Evolutionary conservation across 192 early-diverging fungal genomes (phyloP).

Genomic region (Funneliformis geosporum): DNA sequence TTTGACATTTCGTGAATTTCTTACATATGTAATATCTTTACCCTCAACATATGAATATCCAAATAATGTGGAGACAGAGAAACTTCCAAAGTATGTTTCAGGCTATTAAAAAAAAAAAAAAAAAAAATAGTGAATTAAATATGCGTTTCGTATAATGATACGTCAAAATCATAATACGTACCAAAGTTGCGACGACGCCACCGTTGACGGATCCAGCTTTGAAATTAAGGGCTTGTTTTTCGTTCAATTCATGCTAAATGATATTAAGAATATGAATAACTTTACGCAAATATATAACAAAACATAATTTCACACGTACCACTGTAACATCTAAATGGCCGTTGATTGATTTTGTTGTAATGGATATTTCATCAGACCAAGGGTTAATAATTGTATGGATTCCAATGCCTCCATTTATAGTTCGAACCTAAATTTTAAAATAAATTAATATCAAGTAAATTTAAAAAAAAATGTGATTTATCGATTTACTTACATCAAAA

Average conservation of each 20-base stretch:
- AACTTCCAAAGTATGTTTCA: conserved; percentile 20
- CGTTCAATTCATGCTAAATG: conserved; percentile 5
- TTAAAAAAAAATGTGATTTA: background rate
- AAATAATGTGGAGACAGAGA: conserved; percentile 1
- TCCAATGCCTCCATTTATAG: conserved; percentile 13
- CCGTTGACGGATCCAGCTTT: conserved; percentile 22
- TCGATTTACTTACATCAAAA: conserved; percentile 16
- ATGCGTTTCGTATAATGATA: background rate
- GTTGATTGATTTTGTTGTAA: conserved; percentile 16
- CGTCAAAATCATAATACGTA: background rate
- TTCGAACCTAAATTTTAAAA: conserved; percentile 4
- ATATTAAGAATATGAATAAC: background rate
- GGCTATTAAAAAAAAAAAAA: no score
- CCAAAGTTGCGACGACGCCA: conserved; percentile 14
- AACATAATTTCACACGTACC: conserved; percentile 20
- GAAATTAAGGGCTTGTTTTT: conserved; percentile 17
- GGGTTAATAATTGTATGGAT: background rate
- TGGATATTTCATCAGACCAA: background rate
- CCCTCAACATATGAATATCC: conserved; percentile 24
- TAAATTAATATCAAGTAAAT: background rate
- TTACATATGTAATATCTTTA: background rate
- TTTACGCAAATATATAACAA: background rate
- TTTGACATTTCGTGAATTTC: conserved; percentile 17
- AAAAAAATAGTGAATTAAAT: background rate
- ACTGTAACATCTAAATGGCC: conserved; percentile 25